A percentile compares a stretch with the other conserved stretches of the same genome.
phyloP scores from a whole-genome alignment of 2,329 filamentous ascomycete genomes.

The Grosmannia penicillata region DNA sequence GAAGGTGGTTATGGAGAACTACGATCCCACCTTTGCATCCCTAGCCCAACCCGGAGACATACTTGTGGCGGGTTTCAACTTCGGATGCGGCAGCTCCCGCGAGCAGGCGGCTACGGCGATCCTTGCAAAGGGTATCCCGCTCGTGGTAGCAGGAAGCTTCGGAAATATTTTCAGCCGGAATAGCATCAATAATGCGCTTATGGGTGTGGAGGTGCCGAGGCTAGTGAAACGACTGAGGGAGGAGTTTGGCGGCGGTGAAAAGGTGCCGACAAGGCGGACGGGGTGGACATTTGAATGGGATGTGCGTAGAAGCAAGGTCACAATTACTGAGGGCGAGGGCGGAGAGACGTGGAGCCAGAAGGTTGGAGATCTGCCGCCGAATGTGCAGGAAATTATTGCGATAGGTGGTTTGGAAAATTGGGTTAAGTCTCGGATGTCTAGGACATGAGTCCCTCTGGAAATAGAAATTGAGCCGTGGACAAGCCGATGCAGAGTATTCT shows the following conservation, averaged over 20 bases:
- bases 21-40: conserved; percentile 55
- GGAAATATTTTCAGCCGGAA: conserved; percentile 58
- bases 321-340: conserved; percentile 51
- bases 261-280: conserved; percentile 55
- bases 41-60: conserved; percentile 60
- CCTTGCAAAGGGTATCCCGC: conserved; percentile 62
- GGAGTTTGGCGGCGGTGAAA: conserved; percentile 31
- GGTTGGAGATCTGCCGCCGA: conserved; percentile 38
- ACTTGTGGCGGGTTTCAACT: conserved; percentile 76
- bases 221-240: conserved; percentile 52
- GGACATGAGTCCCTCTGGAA: no score
- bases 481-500: no score
- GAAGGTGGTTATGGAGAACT: conserved; percentile 85
- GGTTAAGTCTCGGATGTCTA: conserved; percentile 67
- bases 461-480: no score
- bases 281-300: conserved; percentile 81
- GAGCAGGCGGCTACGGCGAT: conserved; percentile 86
- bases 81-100: conserved; percentile 56
- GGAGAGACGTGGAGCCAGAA: conserved; percentile 60
- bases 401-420: conserved; percentile 66
- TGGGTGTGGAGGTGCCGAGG: conserved; percentile 55
- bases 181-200: conserved; percentile 52
- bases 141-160: conserved; percentile 70
- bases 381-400: conserved; percentile 76
- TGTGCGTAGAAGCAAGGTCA: conserved; percentile 53